Base-by-base conservation (phyloP, 768 basidiomycete genomes). In the Lactarius hatsudake region DNA sequence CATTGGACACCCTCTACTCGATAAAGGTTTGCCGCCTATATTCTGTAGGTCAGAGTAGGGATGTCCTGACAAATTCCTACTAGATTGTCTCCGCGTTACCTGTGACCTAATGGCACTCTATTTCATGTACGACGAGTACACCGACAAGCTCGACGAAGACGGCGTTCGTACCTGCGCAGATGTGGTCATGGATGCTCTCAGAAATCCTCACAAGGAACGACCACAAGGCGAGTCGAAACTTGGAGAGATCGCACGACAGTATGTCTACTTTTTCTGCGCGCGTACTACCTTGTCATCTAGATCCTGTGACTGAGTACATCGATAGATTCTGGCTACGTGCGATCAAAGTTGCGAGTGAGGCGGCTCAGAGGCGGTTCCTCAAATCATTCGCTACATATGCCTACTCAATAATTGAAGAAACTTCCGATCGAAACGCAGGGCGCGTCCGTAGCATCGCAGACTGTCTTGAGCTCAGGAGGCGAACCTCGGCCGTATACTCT, bases 41-140 rank as follows among this genome's bases (percentile, higher is more conserved):
- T 13, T 26, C n/a, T 51, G 12, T 5, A 5, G n/a, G 48, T n/a
- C 45, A 3, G 20, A 10, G 34, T 34, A 9, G 6, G 32, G 20
- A 43, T 32, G 15, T 15, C 9, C 23, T 43, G 36, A 66, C 18
- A 40, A 8, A 7, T 8, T 51, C 48, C 48, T 1, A 17, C 4
- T 15, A 66, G 65, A 61, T 15, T 17, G 54, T 17, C 40, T 71
- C n/a, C 76, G 81, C 23, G 72, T 77, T 18, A 77, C 75, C 8
- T 82, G 83, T 61, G 83, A 85, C 63, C 72, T 85, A 58, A 83
- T 85, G 81, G 79, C 83, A 56, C 64, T 84, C 7, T 77, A 82
- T 72, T 84, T 83, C 69, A 62, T 84, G 32, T 76, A 80, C 66
- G 84, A 86, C 71, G 83, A 83, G 71, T 78, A 79, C 66, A 80